Conservation (phyloP, 768 basidiomycete genomes). For the Arthromyces matolae region DNA sequence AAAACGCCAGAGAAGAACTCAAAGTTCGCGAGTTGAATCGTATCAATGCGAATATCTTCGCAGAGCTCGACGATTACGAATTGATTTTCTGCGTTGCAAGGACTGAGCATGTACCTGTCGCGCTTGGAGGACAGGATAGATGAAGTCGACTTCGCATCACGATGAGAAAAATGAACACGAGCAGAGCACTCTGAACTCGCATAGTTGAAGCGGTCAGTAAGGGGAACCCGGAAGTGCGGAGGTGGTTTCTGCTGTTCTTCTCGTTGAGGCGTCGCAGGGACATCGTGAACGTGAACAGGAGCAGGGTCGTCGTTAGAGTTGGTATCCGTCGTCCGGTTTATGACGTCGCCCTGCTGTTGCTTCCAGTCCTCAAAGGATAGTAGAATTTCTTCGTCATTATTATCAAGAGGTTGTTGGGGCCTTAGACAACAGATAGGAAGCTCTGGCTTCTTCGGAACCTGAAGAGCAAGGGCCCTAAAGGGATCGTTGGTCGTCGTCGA, state of each 20-base stretch:
- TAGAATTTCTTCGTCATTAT: constrained; percentile 58
- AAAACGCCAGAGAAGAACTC: constrained; percentile 98
- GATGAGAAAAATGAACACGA: constrained; percentile 81
- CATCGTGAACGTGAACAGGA: constrained; percentile 18
- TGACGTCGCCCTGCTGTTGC: constrained; percentile 43
- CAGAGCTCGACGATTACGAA: constrained; percentile 95
- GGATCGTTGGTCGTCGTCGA: constrained; percentile 48
- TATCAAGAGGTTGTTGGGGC: constrained; percentile 44
- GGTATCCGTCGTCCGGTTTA: constrained; percentile 29
- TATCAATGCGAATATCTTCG: constrained; percentile 96
- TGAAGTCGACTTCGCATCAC: constrained; percentile 74
- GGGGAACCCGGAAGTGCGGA: constrained; percentile 68
- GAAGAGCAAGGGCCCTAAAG: constrained; percentile 53
- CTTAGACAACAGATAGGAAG: constrained; percentile 69
- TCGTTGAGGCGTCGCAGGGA: constrained; percentile 17
- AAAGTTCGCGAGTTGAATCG: constrained; percentile 92
- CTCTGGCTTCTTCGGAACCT: constrained; percentile 45
- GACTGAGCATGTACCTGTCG: constrained; percentile 96
- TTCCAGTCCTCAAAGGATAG: constrained; percentile 91
- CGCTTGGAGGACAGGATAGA: constrained; percentile 85
- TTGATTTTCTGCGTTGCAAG: constrained; percentile 62
- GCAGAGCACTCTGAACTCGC: constrained; percentile 92
- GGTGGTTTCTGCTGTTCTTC: constrained; percentile 32
- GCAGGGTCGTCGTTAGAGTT: constrained; percentile 8
- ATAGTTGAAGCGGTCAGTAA: constrained; percentile 91